Conservation (phyloP, 257 asterid genomes). For the Solanum sitiens region DNA sequence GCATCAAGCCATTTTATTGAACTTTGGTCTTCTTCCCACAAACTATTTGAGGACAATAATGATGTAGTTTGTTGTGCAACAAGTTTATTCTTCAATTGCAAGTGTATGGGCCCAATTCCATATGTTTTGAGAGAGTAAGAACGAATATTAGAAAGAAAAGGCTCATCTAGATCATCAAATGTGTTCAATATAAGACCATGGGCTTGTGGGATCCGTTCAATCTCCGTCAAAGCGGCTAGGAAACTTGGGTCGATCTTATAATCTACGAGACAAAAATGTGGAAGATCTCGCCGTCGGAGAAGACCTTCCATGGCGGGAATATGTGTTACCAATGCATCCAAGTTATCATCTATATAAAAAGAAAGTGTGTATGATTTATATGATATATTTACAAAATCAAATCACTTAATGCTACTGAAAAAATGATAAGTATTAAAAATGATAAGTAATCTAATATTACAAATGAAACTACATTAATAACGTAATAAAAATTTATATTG, state of each 20-base stretch:
- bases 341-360: neutral
- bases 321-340: neutral
- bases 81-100: slow-evolving; percentile 1
- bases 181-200: slow-evolving; percentile 18
- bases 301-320: slow-evolving; percentile 17
- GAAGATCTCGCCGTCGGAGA: slow-evolving; percentile 21
- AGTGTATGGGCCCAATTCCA: slow-evolving; percentile 22
- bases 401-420: too few relatives aligned
- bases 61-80: neutral
- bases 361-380: neutral
- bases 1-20: slow-evolving; percentile 19
- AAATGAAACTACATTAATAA: neutral
- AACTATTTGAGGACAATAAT: neutral
- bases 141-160: slow-evolving; percentile 3
- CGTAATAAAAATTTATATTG: neutral
- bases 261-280: slow-evolving; percentile 6
- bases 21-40: slow-evolving; percentile 10
- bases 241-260: neutral
- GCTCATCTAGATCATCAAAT: neutral
- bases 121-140: slow-evolving; percentile 5
- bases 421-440: too few relatives aligned
- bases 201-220: slow-evolving; percentile 5
- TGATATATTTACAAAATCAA: neutral
- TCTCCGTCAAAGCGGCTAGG: neutral
- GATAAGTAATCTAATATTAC: neutral